Evolutionary conservation across 2,329 filamentous ascomycete genomes (phyloP).

Genomic region (Sporothrix sp.): DNA sequence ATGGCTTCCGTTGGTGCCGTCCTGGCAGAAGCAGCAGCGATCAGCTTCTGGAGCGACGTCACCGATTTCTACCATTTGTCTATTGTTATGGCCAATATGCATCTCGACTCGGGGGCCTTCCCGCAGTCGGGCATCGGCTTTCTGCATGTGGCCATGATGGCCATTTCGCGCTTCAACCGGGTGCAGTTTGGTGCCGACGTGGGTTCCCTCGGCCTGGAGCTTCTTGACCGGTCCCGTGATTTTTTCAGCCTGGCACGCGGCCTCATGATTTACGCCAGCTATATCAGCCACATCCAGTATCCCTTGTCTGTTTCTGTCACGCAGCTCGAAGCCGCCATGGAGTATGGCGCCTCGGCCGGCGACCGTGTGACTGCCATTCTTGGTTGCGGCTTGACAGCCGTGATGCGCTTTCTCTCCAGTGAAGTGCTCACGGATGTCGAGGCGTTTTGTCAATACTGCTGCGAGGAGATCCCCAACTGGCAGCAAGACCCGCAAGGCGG

Average conservation of each 20-base stretch:
- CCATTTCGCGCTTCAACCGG: constrained; percentile 61
- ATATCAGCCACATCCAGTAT: constrained; percentile 59
- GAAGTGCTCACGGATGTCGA: constrained; percentile 62
- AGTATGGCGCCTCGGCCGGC: constrained; percentile 55
- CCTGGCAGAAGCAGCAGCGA: constrained; percentile 57
- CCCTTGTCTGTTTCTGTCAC: constrained; percentile 49
- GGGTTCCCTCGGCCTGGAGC: constrained; percentile 50
- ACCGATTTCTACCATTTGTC: constrained; percentile 64
- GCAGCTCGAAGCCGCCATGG: constrained; percentile 55
- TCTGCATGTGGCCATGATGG: constrained; percentile 57
- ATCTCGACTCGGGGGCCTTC: constrained; percentile 54
- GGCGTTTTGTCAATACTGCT: constrained; percentile 59
- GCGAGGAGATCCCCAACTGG: constrained; percentile 66
- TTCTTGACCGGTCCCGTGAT: constrained; percentile 55
- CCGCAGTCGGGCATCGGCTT: constrained; percentile 62
- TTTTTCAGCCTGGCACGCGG: constrained; percentile 58
- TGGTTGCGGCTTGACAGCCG: constrained; percentile 57
- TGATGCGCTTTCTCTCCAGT: constrained; percentile 59
- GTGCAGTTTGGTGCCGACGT: constrained; percentile 57
- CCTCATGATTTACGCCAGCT: constrained; percentile 58
- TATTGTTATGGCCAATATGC: constrained; percentile 56
- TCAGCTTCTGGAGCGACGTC: constrained; percentile 64
- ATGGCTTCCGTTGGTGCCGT: constrained; percentile 59
- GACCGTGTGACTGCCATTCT: constrained; percentile 64
- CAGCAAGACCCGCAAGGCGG: constrained; percentile 61